Percentiles rank a stretch among this genome's conserved stretches.
Evolutionary conservation across 2,329 filamentous ascomycete species (phyloP).

Genomic region (Calonectria fujianensis): DNA sequence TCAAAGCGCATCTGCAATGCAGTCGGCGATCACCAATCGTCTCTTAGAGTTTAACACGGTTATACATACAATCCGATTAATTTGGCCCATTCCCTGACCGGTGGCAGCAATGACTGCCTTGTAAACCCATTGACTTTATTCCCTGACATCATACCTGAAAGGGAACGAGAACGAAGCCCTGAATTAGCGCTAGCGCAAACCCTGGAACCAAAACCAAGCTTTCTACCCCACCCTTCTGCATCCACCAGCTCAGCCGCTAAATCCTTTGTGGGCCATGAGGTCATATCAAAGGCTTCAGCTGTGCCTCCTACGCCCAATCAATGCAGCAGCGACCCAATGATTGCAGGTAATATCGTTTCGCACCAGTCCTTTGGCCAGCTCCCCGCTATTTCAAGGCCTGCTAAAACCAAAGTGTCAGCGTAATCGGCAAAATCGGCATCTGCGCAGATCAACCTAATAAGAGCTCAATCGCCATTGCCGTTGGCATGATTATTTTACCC

Average conservation of each 20-base stretch:
- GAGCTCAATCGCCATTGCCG: not conserved
- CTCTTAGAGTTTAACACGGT: too few species aligned
- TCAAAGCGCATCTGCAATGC: too few species aligned
- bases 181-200: not conserved
- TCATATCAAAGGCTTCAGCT: conserved; percentile 8
- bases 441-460: not conserved
- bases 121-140: not conserved
- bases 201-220: not conserved
- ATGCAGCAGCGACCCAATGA: conserved; percentile 7
- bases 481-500: not conserved
- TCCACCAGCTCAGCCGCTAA: conserved; percentile 3
- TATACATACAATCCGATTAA: too few species aligned
- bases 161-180: not conserved
- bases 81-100: too few species aligned
- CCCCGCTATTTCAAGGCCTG: not conserved
- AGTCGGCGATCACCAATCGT: too few species aligned
- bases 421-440: conserved; percentile 22
- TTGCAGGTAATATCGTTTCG: not conserved
- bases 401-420: not conserved
- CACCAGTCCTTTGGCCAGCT: not conserved
- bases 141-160: not conserved
- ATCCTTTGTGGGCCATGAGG: conserved; percentile 7
- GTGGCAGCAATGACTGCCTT: too few species aligned
- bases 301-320: not conserved
- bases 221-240: not conserved